phyloP scores from a whole-genome alignment of 202 grass and related monocot genomes.

The Dendrocalamus latiflorus region DNA sequence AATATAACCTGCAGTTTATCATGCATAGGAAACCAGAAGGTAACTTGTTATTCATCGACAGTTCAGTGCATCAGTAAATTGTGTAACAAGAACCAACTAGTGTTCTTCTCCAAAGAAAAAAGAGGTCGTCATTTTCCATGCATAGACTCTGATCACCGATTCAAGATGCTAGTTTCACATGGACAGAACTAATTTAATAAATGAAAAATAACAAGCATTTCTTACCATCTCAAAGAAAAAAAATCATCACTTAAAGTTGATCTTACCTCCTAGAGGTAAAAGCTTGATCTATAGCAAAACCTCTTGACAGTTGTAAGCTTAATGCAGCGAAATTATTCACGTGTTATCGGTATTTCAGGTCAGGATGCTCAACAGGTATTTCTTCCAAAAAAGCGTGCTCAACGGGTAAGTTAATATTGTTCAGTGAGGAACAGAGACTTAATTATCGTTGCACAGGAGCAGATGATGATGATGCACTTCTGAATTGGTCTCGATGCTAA shows the following conservation, averaged over 20 bases:
- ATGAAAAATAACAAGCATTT: not conserved
- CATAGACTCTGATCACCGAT: not conserved
- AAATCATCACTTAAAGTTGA: not conserved
- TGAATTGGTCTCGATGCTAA: not conserved
- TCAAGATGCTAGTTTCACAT: too few relatives aligned
- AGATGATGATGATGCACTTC: not conserved
- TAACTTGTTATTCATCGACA: too few relatives aligned
- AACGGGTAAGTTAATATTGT: not conserved
- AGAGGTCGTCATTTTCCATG: not conserved
- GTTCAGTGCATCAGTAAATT: too few relatives aligned
- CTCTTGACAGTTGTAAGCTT: not conserved
- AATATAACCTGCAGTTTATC: too few relatives aligned
- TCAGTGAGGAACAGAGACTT: not conserved
- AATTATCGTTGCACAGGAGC: not conserved
- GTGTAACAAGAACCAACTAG: too few relatives aligned
- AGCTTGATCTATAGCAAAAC: not conserved
- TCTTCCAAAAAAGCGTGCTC: not conserved
- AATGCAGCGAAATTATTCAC: not conserved
- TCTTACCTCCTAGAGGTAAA: not conserved
- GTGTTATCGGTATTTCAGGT: not conserved
- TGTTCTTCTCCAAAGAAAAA: not conserved
- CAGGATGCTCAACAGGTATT: not conserved
- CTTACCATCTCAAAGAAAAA: not conserved
- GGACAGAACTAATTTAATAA: not conserved
- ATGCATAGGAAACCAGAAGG: too few relatives aligned